A percentile compares a stretch with the other conserved stretches of the same genome.
These are phyloP conservation scores for Phlebiopsis flavidoalba DNA, from an alignment of 768 basidiomycete species.

Conservation along the genomic window DNA sequence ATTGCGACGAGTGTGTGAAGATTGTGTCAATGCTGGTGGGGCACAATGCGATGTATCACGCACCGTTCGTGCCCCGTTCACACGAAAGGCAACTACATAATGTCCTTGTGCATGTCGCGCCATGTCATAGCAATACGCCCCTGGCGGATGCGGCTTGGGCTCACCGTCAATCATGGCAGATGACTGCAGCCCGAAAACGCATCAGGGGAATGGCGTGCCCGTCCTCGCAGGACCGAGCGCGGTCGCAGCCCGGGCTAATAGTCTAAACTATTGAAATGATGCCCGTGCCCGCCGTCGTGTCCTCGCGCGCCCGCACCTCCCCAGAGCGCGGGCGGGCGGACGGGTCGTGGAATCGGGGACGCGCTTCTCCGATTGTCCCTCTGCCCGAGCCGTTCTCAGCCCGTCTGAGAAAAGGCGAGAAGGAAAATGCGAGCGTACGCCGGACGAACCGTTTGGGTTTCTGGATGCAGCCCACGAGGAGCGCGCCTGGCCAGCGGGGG, in stretches of 20 bases:
- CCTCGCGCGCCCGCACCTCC: neutral
- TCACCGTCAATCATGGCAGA: neutral
- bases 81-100: no score
- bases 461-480: neutral
- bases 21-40: neutral
- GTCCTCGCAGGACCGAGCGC: neutral
- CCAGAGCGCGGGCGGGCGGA: neutral
- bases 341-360: neutral
- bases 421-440: neutral
- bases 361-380: neutral
- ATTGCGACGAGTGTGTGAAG: neutral
- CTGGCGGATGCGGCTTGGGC: neutral
- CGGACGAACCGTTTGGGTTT: neutral
- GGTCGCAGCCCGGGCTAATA: neutral
- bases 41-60: neutral
- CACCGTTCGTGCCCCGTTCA: neutral
- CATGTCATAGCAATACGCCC: neutral
- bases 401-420: neutral
- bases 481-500: neutral
- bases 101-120: neutral
- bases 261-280: neutral
- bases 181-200: neutral
- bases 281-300: neutral
- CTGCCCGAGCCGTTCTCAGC: no score
- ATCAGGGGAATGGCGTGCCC: neutral